These are phyloP conservation scores for Setaria italica DNA, from an alignment of 202 grass and related monocot genomes.

Conservation along the genomic window DNA sequence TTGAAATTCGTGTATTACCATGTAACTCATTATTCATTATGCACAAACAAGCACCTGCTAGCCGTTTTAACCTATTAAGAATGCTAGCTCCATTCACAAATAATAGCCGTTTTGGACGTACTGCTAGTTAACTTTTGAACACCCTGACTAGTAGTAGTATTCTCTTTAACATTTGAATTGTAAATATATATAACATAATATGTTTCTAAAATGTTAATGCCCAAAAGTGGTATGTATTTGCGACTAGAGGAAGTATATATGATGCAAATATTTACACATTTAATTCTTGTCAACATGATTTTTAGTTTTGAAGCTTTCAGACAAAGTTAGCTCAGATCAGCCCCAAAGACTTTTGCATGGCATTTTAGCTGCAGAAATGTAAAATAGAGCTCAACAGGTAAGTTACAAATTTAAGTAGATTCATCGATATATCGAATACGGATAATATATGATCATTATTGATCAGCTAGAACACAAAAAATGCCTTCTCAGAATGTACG, in stretches of 20 bases:
- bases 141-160: background rate
- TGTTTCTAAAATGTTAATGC: background rate
- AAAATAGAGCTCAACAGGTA: background rate
- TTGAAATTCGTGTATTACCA: background rate
- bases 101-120: background rate
- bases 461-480: background rate
- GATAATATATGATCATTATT: background rate
- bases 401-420: background rate
- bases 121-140: background rate
- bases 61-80: background rate
- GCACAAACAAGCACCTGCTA: background rate
- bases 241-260: background rate
- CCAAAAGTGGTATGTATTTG: background rate
- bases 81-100: background rate
- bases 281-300: too few species aligned
- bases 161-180: background rate
- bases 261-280: background rate
- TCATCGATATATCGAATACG: background rate
- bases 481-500: background rate
- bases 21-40: background rate
- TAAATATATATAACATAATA: background rate
- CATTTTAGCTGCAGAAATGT: background rate
- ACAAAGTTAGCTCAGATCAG: background rate
- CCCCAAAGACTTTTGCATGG: background rate
- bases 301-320: background rate